Evolutionary conservation across 2,329 filamentous ascomycete species (phyloP).

Genomic region (Emmonsiellopsis sp.): DNA sequence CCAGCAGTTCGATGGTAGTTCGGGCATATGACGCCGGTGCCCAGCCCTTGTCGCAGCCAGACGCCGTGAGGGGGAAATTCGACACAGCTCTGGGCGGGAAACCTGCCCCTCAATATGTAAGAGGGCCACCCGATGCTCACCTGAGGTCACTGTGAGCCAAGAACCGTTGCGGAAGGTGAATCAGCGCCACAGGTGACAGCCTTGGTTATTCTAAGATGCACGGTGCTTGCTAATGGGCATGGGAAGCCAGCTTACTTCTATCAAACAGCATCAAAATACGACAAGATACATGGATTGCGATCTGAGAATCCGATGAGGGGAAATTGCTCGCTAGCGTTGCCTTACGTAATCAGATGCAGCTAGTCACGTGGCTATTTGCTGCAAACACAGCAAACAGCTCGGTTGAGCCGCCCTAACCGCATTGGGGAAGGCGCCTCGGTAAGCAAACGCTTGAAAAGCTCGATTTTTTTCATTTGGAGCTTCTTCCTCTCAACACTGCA

Average conservation of each 20-base stretch:
- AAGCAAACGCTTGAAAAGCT: slow-evolving; percentile 25
- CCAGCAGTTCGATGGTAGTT: background rate
- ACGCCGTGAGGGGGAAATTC: too few species aligned
- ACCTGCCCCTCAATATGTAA: background rate
- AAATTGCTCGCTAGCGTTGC: too few species aligned
- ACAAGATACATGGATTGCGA: too few species aligned
- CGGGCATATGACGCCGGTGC: background rate
- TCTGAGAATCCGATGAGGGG: too few species aligned
- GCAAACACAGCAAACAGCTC: slow-evolving; percentile 5
- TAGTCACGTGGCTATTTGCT: background rate
- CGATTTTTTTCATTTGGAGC: slow-evolving; percentile 15
- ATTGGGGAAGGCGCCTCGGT: slow-evolving; percentile 16
- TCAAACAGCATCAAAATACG: too few species aligned
- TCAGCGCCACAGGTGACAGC: background rate
- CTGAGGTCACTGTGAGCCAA: background rate
- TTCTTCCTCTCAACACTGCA: slow-evolving; percentile 14
- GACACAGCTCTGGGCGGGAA: background rate
- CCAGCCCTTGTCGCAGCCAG: background rate
- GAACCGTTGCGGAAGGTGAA: background rate
- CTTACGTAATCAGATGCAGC: background rate
- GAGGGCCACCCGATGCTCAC: background rate
- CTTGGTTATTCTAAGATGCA: background rate
- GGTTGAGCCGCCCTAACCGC: slow-evolving; percentile 8
- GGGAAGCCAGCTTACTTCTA: too few species aligned
- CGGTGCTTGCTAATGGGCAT: too few species aligned